Base-by-base conservation (phyloP, 2,329 filamentous ascomycete genomes). In the Blastomyces percursus region DNA sequence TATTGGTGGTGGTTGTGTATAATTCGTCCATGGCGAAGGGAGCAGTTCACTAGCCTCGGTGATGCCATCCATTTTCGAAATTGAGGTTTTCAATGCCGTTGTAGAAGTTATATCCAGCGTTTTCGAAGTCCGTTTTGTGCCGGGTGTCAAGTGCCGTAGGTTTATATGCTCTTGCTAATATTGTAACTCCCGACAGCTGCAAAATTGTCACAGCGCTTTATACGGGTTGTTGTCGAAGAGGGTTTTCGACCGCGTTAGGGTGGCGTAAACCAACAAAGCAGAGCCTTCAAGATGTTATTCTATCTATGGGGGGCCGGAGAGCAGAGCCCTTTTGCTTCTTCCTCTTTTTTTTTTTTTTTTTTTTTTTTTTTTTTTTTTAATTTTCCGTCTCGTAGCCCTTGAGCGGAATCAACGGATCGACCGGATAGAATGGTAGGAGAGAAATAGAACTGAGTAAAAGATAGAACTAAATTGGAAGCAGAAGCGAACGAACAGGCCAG, bases 1-100 rank as follows among this genome's bases (percentile, higher is more conserved):
- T 42, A 19, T 42, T 42, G 40, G 40, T 19, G 40, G 40, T 42
- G 72, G 70, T 60, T 68, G 62, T 61, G 69, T 68, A 58, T 71
- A 70, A 66, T 72, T 62, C 62, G 71, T 64, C 69, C 68, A 65
- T 62, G 72, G 64, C 51, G 71, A 66, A 60, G 68, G 67, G 40
- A 65, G 63, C 27, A 69, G 61, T 19, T 48, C 54, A 54, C 12
- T 51, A 19, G 61, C 42, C 12, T 55, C 57, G 24, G 60, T 38
- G 52, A 40, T 56, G 32, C 19, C 32, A 21, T 55, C 48, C 64
- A 65, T 67, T 61, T n/a, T 64, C 44, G 56, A 40, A 50, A 35
- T 51, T n/a, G 57, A 40, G 59, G 48, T 51, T 61, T 55, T 66
- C 62, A 16, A 69, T 62, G 51, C 62, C 66, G 62, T 69, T 67